These are phyloP conservation scores for Prosopis cineraria DNA, from an alignment of 306 rosid species.

Conservation along the genomic window DNA sequence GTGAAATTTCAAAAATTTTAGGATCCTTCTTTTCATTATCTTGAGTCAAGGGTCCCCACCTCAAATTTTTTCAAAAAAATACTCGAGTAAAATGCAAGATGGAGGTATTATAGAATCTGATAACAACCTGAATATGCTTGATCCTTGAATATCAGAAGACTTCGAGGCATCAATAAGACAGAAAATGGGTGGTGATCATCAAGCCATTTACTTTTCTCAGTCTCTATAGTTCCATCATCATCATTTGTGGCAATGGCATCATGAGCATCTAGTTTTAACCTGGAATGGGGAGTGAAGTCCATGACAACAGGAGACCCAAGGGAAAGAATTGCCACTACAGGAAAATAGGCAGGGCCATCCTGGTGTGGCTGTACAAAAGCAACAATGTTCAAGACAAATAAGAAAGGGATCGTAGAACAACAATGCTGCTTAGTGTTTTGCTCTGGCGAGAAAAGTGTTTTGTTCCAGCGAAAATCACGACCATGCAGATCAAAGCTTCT, in stretches of 20 bases:
- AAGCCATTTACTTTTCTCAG: conserved; percentile 43
- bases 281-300: conserved; percentile 90
- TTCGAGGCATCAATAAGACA: conserved; percentile 74
- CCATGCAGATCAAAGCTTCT: conserved; percentile 13
- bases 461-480: background rate
- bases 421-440: background rate
- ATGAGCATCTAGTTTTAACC: conserved; percentile 47
- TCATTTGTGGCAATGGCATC: conserved; percentile 36
- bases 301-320: conserved; percentile 84
- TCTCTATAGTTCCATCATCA: conserved; percentile 38
- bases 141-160: conserved; percentile 86
- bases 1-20: no score
- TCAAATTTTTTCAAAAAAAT: no score
- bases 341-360: conserved; percentile 92
- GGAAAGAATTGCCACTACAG: conserved; percentile 87
- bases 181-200: conserved; percentile 60
- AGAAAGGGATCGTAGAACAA: conserved; percentile 13
- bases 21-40: no score
- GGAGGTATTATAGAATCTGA: conserved; percentile 19
- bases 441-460: background rate
- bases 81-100: background rate
- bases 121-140: conserved; percentile 74
- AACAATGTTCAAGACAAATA: conserved; percentile 6
- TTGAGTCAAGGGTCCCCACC: no score
- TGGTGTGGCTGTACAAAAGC: conserved; percentile 75